These are phyloP conservation scores for Phytophthora pini DNA, from an alignment of 352 stramenopile species.

Conservation along the genomic window DNA sequence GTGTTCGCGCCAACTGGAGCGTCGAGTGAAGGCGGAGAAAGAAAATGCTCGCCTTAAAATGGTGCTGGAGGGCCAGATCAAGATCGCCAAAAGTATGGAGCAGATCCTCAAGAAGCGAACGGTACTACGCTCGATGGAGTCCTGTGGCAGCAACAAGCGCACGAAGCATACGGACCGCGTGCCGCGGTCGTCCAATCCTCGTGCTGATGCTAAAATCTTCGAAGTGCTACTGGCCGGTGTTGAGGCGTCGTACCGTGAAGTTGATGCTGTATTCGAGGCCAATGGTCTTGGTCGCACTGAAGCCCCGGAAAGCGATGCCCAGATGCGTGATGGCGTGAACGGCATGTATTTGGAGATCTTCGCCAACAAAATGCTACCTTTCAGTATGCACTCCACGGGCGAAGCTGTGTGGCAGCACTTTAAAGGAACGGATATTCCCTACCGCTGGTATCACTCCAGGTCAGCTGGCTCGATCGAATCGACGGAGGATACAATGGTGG, in stretches of 20 bases:
- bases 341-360: slow-evolving; percentile 44
- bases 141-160: slow-evolving; percentile 38
- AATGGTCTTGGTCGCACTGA: slow-evolving; percentile 43
- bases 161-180: slow-evolving; percentile 37
- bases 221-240: slow-evolving; percentile 35
- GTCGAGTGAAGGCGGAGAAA: slow-evolving; percentile 38
- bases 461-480: slow-evolving; percentile 33
- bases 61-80: slow-evolving; percentile 45
- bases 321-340: slow-evolving; percentile 36
- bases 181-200: slow-evolving; percentile 16
- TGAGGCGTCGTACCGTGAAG: slow-evolving; percentile 35
- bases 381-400: slow-evolving; percentile 42
- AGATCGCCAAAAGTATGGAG: slow-evolving; percentile 49
- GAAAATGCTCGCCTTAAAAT: slow-evolving; percentile 46
- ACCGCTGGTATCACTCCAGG: slow-evolving; percentile 38
- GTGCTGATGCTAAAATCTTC: slow-evolving; percentile 36
- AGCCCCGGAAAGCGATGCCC: slow-evolving; percentile 30
- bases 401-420: slow-evolving; percentile 50
- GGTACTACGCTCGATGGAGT: slow-evolving; percentile 33
- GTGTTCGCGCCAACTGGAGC: slow-evolving; percentile 32
- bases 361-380: slow-evolving; percentile 47
- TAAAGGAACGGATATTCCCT: slow-evolving; percentile 40
- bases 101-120: slow-evolving; percentile 43
- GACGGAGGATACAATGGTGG: slow-evolving; percentile 44
- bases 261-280: slow-evolving; percentile 36